Conservation (phyloP, 2,329 filamentous ascomycete species). For the Magnaporthiopsis rhizophila region DNA sequence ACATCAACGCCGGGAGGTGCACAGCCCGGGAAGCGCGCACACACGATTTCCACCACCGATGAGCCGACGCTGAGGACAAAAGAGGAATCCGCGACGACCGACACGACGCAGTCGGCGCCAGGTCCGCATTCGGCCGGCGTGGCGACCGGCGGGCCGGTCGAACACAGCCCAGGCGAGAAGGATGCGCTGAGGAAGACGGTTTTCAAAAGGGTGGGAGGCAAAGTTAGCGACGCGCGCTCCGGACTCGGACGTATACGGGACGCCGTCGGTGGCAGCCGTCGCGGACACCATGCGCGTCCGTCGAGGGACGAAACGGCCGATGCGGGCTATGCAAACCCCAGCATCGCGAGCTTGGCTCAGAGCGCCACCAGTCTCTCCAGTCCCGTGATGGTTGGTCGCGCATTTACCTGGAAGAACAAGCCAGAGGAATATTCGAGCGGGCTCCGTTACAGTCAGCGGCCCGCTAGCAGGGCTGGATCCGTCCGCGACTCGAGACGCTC, state of each 20-base stretch:
- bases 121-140: constrained; percentile 38
- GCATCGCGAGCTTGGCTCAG: constrained; percentile 27
- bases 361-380: constrained; percentile 27
- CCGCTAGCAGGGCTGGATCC: constrained; percentile 1
- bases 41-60: constrained; percentile 22
- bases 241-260: constrained; percentile 82
- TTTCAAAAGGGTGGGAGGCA: constrained; percentile 72
- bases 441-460: constrained; percentile 24
- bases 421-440: constrained; percentile 48
- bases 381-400: constrained; percentile 35
- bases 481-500: not conserved
- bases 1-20: not conserved
- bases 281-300: constrained; percentile 45
- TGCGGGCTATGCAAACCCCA: constrained; percentile 21
- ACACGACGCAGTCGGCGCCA: constrained; percentile 37
- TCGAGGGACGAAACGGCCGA: constrained; percentile 46
- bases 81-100: constrained; percentile 3
- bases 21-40: constrained; percentile 1
- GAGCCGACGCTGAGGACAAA: constrained; percentile 17
- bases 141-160: constrained; percentile 18
- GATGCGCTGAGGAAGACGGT: constrained; percentile 56
- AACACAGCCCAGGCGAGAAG: constrained; percentile 19
- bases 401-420: constrained; percentile 58
- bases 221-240: constrained; percentile 72
- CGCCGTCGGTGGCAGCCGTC: constrained; percentile 55